These are phyloP conservation scores for Colletotrichum filicis DNA, from an alignment of 2,329 filamentous ascomycete species.

Conservation along the genomic window DNA sequence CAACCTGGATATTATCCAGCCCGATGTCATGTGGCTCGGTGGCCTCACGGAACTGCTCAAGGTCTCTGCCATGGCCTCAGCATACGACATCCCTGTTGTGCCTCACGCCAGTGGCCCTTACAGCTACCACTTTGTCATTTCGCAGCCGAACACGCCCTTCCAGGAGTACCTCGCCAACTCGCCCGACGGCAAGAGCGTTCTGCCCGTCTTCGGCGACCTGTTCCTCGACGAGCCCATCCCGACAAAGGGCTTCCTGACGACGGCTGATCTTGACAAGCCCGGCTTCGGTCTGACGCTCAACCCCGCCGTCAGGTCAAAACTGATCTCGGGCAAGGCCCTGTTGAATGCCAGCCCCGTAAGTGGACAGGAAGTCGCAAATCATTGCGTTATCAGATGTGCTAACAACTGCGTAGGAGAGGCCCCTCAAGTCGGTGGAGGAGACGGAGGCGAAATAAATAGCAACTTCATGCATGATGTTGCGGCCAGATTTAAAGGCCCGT, in stretches of 20 bases:
- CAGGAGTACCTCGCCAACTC: slow-evolving; percentile 97
- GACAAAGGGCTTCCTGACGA: slow-evolving; percentile 81
- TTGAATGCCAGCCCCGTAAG: slow-evolving; percentile 67
- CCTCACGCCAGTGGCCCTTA: slow-evolving; percentile 96
- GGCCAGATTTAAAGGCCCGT: slow-evolving; percentile 48
- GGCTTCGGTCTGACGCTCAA: slow-evolving; percentile 92
- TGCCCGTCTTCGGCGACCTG: slow-evolving; percentile 91
- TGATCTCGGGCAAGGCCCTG: slow-evolving; percentile 81
- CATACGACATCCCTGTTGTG: slow-evolving; percentile 94
- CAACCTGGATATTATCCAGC: slow-evolving; percentile 93
- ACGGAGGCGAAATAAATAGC: slow-evolving; percentile 34
- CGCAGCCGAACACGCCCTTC: slow-evolving; percentile 92
- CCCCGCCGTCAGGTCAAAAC: slow-evolving; percentile 73
- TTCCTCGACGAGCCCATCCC: slow-evolving; percentile 94
- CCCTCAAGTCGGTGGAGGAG: slow-evolving; percentile 30
- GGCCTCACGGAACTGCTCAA: slow-evolving; percentile 92
- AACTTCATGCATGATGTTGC: slow-evolving; percentile 45
- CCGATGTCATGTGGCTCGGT: slow-evolving; percentile 97
- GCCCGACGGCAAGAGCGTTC: slow-evolving; percentile 86
- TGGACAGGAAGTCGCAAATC: neutral
- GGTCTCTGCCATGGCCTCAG: slow-evolving; percentile 87
- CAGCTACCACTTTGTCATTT: slow-evolving; percentile 96
- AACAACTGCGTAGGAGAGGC: slow-evolving; percentile 13
- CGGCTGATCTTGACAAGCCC: slow-evolving; percentile 84
- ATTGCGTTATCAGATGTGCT: neutral